Evolutionary conservation across 768 basidiomycete genomes (phyloP), one percentile per base, ranked within the genome.

Genomic region (Exsudoporus frostii): DNA sequence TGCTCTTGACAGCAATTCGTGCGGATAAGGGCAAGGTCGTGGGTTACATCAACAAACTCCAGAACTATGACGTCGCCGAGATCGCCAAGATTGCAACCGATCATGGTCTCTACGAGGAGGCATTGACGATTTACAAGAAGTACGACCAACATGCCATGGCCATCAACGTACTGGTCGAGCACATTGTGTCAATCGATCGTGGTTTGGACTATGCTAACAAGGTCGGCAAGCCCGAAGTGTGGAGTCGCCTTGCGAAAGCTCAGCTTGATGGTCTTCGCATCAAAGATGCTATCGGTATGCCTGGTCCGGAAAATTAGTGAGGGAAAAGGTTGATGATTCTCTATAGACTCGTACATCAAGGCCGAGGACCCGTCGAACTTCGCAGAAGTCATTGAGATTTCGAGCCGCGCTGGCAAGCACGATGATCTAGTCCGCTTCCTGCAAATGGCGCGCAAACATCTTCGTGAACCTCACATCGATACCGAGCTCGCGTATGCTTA

Each of bases 11-110:
- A 8, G 93, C 97, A 43, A 91, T 99, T 64, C 90, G 94, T 51
- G 90, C 96, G 4, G 97, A 98, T 74, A 97, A 97, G 75, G 95
- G 95, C 66, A 97, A 98, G 74, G 97, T 99, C 41, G 92, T 98
- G 58, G 86, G 88, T 27, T 98, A 98, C 70, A 98, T 99, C 78
- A 92, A 94, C 79, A 95, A 95, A 72, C 82, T 99, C 30, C 84
- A 93, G 69, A 92, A 95, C 67, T 98, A 98, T 65, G 96, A 99
- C 67, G 81, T 86, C 48, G 84, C 82, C 39, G 97, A 98, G 65
- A 99, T 99, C 54, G 94, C 97, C 20, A 86, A 87, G 74, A 98
- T 99, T 66, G 96, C 97, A 0, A 96, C 90, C 24, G 95, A 98
- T 54, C 91, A 98, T 66, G 90, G 92, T 25, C 75, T 99, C 51